Base-by-base conservation (phyloP, 352 stramenopile species). In the Globisporangium nunn region DNA sequence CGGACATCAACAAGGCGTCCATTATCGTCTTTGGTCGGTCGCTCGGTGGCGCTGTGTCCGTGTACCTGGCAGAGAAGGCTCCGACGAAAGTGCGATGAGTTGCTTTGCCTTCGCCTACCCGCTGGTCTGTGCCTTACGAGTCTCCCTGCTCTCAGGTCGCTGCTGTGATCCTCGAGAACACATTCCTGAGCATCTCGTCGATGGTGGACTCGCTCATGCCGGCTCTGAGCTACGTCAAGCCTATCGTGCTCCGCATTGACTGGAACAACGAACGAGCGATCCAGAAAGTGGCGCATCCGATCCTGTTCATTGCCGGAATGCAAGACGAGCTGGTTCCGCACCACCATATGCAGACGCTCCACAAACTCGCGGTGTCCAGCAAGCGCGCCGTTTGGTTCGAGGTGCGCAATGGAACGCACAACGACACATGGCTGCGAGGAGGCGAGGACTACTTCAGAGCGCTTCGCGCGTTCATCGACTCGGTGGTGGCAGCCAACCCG, bases 151-250 rank as follows among this genome's bases (percentile, higher is more conserved):
- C 31, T 23, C 29, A 93, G 83, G 62, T 98, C 35, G 87, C 86
- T 17, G 94, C 83, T 30, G 65, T 98, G 28, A 84, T 98, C 44
- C 63, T 98, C 12, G 94, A 98, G 64, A 98, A 98, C 66, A 98
- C 94, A 12, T 98, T 98, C 64, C 64, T 93, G 15, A 96, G 77
- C 56, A 98, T 98, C 56, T 81, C 81, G 1, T 67, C 81, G 1
- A 98, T 98, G 91, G 91, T 98, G 1, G 91, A 98, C 74, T 70
- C 84, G 50, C 54, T 98, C 40, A 96, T 98, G 85, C 94, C 93
- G 4, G 81, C 90, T 30, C 60, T 98, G 11, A 72, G 81, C 29
- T 90, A 91, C 40, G 59, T 98, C 39, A 98, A 98, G 71, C 63
- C 73, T 1, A 58, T 98, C 14, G 77, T 98, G 43, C 74, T 98